Conservation (phyloP, 768 basidiomycete genomes). For the Lactarius akahatsu region DNA sequence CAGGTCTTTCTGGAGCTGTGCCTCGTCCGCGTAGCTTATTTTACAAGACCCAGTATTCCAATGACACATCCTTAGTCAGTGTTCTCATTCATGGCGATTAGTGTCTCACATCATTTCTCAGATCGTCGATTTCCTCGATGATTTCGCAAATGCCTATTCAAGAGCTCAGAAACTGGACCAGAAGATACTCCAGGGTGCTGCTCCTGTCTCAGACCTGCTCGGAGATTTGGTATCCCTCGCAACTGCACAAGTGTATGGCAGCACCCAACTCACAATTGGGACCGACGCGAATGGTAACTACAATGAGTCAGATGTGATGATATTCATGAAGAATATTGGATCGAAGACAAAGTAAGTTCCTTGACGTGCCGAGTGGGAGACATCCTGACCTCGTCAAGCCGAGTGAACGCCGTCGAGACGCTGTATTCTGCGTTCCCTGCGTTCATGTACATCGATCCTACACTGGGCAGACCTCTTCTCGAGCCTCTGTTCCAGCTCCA, state of each 20-base stretch:
- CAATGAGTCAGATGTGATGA: slow-evolving; percentile 50
- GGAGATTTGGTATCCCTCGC: slow-evolving; percentile 53
- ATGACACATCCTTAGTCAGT: slow-evolving; percentile 6
- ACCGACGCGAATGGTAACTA: slow-evolving; percentile 47
- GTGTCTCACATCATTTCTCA: slow-evolving; percentile 30
- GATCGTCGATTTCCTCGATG: slow-evolving; percentile 45
- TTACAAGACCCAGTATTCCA: neutral
- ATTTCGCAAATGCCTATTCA: slow-evolving; percentile 45
- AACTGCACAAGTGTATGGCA: slow-evolving; percentile 52
- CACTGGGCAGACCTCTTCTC: slow-evolving; percentile 39
- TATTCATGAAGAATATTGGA: slow-evolving; percentile 46
- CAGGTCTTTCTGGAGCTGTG: neutral
- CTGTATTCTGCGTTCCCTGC: slow-evolving; percentile 51
- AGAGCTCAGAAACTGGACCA: slow-evolving; percentile 49
- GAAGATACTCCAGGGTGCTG: slow-evolving; percentile 48
- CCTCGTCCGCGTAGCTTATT: neutral
- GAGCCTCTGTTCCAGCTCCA: slow-evolving; percentile 31
- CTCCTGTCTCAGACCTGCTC: slow-evolving; percentile 49
- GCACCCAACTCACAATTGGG: slow-evolving; percentile 56
- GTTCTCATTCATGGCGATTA: neutral
- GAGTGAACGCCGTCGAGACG: slow-evolving; percentile 54
- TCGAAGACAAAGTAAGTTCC: slow-evolving; percentile 38
- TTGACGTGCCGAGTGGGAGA: neutral
- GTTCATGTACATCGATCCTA: slow-evolving; percentile 54
- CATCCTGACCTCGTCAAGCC: slow-evolving; percentile 10